Evolutionary conservation across 768 basidiomycete genomes (phyloP).

Genomic region (Fibroporia radiculosa): DNA sequence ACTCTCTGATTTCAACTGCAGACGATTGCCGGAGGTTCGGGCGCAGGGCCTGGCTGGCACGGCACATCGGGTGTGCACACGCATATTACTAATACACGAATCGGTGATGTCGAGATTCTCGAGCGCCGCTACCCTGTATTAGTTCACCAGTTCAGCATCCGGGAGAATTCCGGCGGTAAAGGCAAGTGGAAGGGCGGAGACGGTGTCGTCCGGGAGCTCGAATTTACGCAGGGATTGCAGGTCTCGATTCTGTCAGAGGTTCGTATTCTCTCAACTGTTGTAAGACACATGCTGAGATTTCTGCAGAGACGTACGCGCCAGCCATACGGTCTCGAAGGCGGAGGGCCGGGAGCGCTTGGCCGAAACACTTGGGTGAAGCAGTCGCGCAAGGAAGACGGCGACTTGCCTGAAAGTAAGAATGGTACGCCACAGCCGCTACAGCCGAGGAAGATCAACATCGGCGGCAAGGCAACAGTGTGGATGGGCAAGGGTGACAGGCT

Average conservation of each 20-base stretch:
- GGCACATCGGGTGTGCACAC: constrained; percentile 93
- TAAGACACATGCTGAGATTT: background rate
- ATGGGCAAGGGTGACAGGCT: constrained; percentile 86
- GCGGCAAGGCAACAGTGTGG: constrained; percentile 79
- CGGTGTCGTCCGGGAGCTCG: constrained; percentile 77
- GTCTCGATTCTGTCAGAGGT: constrained; percentile 88
- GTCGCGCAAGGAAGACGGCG: constrained; percentile 58
- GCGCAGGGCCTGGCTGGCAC: constrained; percentile 84
- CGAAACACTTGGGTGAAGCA: constrained; percentile 85
- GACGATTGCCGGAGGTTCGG: constrained; percentile 93
- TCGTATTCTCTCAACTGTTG: constrained; percentile 9
- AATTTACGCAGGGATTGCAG: constrained; percentile 74
- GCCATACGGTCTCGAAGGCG: constrained; percentile 84
- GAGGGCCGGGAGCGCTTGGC: constrained; percentile 61
- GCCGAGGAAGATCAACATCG: constrained; percentile 71
- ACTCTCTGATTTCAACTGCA: constrained; percentile 20
- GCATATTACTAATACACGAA: constrained; percentile 88
- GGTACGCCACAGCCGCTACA: constrained; percentile 14
- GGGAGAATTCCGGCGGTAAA: constrained; percentile 58
- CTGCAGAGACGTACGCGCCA: constrained; percentile 71
- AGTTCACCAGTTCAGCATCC: constrained; percentile 73
- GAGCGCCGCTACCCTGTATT: constrained; percentile 93
- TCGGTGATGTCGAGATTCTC: constrained; percentile 89
- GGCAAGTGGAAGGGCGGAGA: constrained; percentile 78
- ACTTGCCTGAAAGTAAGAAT: constrained; percentile 30